A percentile compares a stretch with the other conserved stretches of the same genome.
Conservation (phyloP, 2,329 filamentous ascomycete genomes). For the Colletotrichum incanum region DNA sequence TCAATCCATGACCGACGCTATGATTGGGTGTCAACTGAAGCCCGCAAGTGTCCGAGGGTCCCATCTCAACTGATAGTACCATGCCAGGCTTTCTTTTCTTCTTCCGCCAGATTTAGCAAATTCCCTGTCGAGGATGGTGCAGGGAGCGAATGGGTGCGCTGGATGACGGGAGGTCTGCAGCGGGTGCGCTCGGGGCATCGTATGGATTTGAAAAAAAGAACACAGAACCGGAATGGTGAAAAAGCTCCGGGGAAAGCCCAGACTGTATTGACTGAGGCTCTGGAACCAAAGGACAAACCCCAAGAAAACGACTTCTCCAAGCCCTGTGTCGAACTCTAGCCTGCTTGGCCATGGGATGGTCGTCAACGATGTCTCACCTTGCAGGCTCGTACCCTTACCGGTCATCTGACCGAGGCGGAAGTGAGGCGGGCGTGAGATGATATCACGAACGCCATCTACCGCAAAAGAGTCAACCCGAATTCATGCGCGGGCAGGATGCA, state of each 20-base stretch:
- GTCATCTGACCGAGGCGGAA: conserved; percentile 33
- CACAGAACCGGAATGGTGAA: background rate
- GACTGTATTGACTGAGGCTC: conserved; percentile 16
- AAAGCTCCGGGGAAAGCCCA: background rate
- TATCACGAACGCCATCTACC: conserved; percentile 39
- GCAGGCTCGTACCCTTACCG: background rate
- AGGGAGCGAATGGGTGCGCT: background rate
- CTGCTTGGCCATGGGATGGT: background rate
- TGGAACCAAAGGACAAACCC: background rate
- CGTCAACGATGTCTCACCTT: conserved; percentile 32
- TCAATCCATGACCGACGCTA: background rate
- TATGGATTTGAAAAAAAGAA: background rate
- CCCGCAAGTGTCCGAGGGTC: background rate
- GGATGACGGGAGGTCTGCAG: background rate
- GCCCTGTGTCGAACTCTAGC: background rate
- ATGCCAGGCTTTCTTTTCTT: conserved; percentile 31
- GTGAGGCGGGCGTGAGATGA: conserved; percentile 42
- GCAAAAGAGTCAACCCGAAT: conserved; percentile 1
- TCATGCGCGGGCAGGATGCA: conserved; percentile 33
- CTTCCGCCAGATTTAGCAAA: conserved; percentile 3
- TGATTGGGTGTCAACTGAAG: conserved; percentile 25
- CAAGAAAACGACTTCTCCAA: conserved; percentile 6
- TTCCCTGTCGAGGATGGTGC: conserved; percentile 16
- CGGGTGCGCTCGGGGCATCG: conserved; percentile 19
- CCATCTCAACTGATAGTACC: conserved; percentile 20